Evolutionary conservation across 2,329 filamentous ascomycete species (phyloP).

Genomic region (Colletotrichum sidae): DNA sequence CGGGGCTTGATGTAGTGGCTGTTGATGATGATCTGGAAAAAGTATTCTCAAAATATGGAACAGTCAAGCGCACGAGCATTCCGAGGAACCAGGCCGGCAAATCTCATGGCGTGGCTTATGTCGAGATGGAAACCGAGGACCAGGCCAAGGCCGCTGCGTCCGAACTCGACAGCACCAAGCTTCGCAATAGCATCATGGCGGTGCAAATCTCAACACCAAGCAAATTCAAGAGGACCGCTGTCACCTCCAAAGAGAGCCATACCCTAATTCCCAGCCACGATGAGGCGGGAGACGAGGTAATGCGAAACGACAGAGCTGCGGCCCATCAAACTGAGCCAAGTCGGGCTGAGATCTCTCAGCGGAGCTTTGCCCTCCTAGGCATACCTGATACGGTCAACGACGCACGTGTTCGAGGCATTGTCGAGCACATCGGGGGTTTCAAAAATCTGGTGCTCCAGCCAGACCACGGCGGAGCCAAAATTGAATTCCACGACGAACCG

Average conservation of each 20-base stretch:
- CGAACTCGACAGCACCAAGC: constrained; percentile 76
- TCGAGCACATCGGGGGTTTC: constrained; percentile 77
- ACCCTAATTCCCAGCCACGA: constrained; percentile 51
- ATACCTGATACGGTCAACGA: constrained; percentile 95
- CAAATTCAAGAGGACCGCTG: constrained; percentile 67
- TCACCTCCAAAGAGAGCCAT: constrained; percentile 46
- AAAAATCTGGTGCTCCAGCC: constrained; percentile 83
- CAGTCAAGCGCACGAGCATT: constrained; percentile 77
- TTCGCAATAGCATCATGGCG: constrained; percentile 74
- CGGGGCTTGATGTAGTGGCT: constrained; percentile 71
- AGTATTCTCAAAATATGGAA: constrained; percentile 81
- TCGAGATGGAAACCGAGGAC: constrained; percentile 79
- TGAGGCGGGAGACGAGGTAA: constrained; percentile 54
- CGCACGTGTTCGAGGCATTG: constrained; percentile 79
- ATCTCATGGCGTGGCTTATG: constrained; percentile 82
- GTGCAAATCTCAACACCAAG: constrained; percentile 71
- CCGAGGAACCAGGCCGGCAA: constrained; percentile 75
- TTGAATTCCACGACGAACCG: constrained; percentile 80
- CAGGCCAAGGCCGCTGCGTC: constrained; percentile 74
- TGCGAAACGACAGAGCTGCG: constrained; percentile 45
- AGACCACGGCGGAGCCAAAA: constrained; percentile 84
- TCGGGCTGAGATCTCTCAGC: constrained; percentile 65
- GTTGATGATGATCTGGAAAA: constrained; percentile 77
- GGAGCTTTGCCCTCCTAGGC: constrained; percentile 85
- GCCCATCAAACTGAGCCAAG: constrained; percentile 44